Percentiles rank a stretch among this genome's conserved stretches.
These are phyloP conservation scores for Protostelium mycophagum DNA, from an alignment of 78 protist genomes.

Conservation along the genomic window DNA sequence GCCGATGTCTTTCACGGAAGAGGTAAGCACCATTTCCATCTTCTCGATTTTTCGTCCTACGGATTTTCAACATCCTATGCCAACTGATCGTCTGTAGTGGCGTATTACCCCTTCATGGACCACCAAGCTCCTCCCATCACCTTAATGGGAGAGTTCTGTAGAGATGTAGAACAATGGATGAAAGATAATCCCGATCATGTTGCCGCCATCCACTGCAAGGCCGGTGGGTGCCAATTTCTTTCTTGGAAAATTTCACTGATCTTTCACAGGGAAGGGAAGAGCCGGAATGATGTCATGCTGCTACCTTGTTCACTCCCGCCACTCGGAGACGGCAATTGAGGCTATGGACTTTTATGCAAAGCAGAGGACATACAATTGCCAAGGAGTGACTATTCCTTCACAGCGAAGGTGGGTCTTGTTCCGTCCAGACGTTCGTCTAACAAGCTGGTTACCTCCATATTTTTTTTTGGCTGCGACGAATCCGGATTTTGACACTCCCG, in stretches of 20 bases:
- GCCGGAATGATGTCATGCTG: background rate
- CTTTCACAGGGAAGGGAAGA: background rate
- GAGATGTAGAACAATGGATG: background rate
- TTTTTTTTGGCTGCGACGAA: too few relatives aligned
- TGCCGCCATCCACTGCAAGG: background rate
- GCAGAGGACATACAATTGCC: background rate
- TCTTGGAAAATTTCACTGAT: background rate
- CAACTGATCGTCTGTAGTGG: background rate
- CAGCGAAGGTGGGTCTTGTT: background rate
- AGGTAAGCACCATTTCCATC: background rate
- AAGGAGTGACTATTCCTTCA: background rate
- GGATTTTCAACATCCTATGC: background rate
- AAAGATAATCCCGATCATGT: background rate
- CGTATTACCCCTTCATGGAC: background rate
- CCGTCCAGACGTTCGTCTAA: background rate
- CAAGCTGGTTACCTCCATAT: too few relatives aligned
- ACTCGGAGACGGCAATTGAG: background rate
- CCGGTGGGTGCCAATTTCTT: background rate
- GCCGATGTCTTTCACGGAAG: background rate
- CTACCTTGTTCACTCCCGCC: background rate
- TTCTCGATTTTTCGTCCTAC: too few relatives aligned
- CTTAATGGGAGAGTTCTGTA: background rate
- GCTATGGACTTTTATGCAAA: background rate
- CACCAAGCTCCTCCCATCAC: slow-evolving; percentile 2
- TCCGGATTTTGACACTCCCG: too few relatives aligned